Percentiles rank a stretch among this genome's conserved stretches.
These are phyloP conservation scores for Prinsepia uniflora DNA, from an alignment of 306 rosid genomes.

Conservation along the genomic window DNA sequence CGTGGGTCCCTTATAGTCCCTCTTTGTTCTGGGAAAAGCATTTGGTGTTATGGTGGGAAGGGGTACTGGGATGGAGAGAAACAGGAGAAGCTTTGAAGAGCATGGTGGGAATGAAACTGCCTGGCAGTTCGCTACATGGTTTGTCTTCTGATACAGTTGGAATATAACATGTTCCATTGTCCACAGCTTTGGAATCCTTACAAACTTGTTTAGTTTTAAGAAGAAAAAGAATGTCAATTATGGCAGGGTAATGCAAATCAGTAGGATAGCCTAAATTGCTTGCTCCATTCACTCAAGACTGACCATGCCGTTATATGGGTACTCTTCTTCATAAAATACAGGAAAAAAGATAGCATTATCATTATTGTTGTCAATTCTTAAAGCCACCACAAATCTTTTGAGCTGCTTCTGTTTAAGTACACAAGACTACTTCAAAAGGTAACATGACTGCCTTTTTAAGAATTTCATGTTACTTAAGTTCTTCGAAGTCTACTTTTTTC, in stretches of 20 bases:
- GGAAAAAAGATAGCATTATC: not conserved
- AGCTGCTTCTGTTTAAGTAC: not conserved
- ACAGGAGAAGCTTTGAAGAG: not conserved
- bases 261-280: not conserved
- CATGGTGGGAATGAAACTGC: not conserved
- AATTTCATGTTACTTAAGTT: not conserved
- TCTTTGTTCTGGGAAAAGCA: not conserved
- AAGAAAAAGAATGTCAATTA: not conserved
- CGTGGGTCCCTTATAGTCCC: not conserved
- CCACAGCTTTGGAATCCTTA: not conserved
- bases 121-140: not conserved
- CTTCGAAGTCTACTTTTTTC: not conserved
- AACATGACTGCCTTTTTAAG: not conserved
- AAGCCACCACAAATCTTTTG: not conserved
- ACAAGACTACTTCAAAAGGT: not conserved
- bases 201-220: not conserved
- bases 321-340: not conserved
- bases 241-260: not conserved
- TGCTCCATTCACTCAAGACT: not conserved
- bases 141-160: not conserved
- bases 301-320: not conserved
- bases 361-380: not conserved
- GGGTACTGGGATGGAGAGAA: not conserved
- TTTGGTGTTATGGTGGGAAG: not conserved
- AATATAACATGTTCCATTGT: conserved; percentile 1